These are phyloP conservation scores for Galerina marginata DNA, from an alignment of 768 basidiomycete species.

Conservation along the genomic window DNA sequence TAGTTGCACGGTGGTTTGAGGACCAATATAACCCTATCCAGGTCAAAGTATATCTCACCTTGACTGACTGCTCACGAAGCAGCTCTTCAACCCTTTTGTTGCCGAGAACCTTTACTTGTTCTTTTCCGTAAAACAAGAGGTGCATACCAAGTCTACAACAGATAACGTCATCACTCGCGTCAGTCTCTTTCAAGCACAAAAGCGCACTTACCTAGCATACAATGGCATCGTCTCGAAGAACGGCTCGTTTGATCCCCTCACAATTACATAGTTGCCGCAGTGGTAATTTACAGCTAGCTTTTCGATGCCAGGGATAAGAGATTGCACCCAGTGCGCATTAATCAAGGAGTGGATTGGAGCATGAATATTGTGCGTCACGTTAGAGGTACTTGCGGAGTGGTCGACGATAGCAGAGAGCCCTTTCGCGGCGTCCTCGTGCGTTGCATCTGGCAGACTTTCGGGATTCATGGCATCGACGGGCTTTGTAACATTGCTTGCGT, in stretches of 20 bases:
- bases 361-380: slow-evolving; percentile 38
- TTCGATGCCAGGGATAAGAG: slow-evolving; percentile 60
- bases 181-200: neutral
- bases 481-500: slow-evolving; percentile 19
- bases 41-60: slow-evolving; percentile 30
- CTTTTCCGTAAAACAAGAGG: slow-evolving; percentile 66
- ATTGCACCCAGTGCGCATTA: slow-evolving; percentile 45
- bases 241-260: slow-evolving; percentile 52
- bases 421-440: slow-evolving; percentile 33
- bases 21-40: neutral
- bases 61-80: slow-evolving; percentile 60
- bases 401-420: slow-evolving; percentile 43
- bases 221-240: slow-evolving; percentile 81
- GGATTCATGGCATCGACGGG: slow-evolving; percentile 35
- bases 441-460: slow-evolving; percentile 41
- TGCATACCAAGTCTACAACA: slow-evolving; percentile 70
- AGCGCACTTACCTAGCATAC: slow-evolving; percentile 50
- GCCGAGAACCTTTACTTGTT: slow-evolving; percentile 54
- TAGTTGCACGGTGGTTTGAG: slow-evolving; percentile 19
- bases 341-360: slow-evolving; percentile 33
- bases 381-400: slow-evolving; percentile 33
- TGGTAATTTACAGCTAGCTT: slow-evolving; percentile 57
- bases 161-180: slow-evolving; percentile 1
- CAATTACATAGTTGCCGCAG: slow-evolving; percentile 61
- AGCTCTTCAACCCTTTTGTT: slow-evolving; percentile 52